These are phyloP conservation scores for Melocanna baccifera DNA, from an alignment of 176 grass and related monocot species.

Conservation along the genomic window DNA sequence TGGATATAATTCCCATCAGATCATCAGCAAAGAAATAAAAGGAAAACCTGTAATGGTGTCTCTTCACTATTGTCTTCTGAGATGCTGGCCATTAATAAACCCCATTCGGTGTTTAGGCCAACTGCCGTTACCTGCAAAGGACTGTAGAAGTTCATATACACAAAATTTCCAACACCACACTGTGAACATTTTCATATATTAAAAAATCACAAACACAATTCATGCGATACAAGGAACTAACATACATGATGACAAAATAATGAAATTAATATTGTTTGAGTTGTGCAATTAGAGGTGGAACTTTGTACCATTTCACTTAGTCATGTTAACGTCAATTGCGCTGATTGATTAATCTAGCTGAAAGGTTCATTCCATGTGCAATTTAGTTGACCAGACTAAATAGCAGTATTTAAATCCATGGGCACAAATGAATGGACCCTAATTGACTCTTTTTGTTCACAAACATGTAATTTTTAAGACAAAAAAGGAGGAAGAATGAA, in stretches of 20 bases:
- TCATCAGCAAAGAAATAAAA: conserved; percentile 25
- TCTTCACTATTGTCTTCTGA: conserved; percentile 97
- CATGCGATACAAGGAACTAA: background rate
- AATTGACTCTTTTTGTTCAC: background rate
- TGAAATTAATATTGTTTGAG: background rate
- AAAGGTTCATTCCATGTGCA: background rate
- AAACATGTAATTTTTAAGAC: background rate
- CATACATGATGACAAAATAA: background rate
- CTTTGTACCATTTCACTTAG: background rate
- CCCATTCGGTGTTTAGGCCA: conserved; percentile 96
- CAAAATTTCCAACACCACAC: background rate
- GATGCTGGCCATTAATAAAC: conserved; percentile 93
- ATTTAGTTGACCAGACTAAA: background rate
- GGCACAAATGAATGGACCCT: background rate
- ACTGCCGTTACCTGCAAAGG: conserved; percentile 85
- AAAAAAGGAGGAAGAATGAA: background rate
- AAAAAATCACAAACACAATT: background rate
- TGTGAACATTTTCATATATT: background rate
- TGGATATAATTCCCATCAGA: conserved; percentile 19
- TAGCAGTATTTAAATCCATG: background rate
- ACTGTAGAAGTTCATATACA: conserved; percentile 18
- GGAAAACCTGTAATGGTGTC: conserved; percentile 85
- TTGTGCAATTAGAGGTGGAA: background rate
- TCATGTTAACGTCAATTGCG: background rate
- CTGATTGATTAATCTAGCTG: background rate